These are phyloP conservation scores for Mycosphaerella arachidis DNA, from an alignment of 2,329 filamentous ascomycete genomes.

Conservation along the genomic window DNA sequence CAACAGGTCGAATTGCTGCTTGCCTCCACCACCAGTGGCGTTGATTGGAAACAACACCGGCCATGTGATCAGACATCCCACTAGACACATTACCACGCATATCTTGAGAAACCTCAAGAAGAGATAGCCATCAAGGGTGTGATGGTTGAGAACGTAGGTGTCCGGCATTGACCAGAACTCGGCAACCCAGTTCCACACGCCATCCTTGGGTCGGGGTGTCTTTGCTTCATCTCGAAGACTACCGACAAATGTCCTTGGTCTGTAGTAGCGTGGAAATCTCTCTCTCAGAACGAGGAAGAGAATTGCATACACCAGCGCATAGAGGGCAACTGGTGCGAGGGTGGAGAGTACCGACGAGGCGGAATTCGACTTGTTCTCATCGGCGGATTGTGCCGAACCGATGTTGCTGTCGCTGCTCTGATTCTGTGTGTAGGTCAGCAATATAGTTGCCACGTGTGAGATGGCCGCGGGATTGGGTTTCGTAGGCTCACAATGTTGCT, in stretches of 20 bases:
- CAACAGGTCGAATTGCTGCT: slow-evolving; percentile 68
- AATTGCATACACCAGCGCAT: slow-evolving; percentile 32
- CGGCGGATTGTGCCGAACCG: slow-evolving; percentile 19
- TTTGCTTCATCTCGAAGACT: slow-evolving; percentile 39
- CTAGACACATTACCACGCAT: slow-evolving; percentile 70
- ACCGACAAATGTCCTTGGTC: slow-evolving; percentile 43
- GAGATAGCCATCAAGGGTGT: slow-evolving; percentile 87
- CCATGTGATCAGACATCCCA: slow-evolving; percentile 80
- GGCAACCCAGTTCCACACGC: slow-evolving; percentile 39
- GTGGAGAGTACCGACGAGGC: slow-evolving; percentile 34
- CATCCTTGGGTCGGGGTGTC: slow-evolving; percentile 35
- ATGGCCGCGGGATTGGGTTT: neutral
- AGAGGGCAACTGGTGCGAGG: slow-evolving; percentile 29
- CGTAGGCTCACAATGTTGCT: slow-evolving; percentile 4
- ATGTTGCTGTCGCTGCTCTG: slow-evolving; percentile 26
- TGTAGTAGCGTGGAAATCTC: slow-evolving; percentile 43
- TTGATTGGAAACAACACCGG: slow-evolving; percentile 87
- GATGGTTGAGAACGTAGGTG: slow-evolving; percentile 78
- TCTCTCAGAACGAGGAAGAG: slow-evolving; percentile 42
- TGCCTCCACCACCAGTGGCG: slow-evolving; percentile 66
- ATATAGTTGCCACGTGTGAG: neutral
- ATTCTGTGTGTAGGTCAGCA: neutral
- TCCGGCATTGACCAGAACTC: slow-evolving; percentile 58
- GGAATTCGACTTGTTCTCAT: slow-evolving; percentile 23
- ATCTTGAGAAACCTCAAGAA: slow-evolving; percentile 85